Evolutionary conservation across 2,329 filamentous ascomycete species (phyloP).

Genomic region (Paracorniculantispora psalliotae): DNA sequence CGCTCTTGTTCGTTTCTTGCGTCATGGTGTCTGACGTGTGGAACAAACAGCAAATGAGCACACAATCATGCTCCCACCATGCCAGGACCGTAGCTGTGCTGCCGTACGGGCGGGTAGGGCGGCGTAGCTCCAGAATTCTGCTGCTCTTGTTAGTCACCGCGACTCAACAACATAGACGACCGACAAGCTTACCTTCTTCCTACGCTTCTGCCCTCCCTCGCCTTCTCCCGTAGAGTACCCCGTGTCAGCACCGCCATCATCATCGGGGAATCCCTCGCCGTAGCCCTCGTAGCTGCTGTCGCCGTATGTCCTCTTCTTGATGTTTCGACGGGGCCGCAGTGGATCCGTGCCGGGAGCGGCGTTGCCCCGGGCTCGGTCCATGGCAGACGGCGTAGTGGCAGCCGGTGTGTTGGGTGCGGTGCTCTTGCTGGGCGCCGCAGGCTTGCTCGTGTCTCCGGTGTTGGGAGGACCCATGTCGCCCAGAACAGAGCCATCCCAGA

Average conservation of each 20-base stretch:
- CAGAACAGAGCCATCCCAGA: conserved; percentile 55
- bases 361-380: conserved; percentile 35
- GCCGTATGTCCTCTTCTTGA: conserved; percentile 71
- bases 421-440: conserved; percentile 38
- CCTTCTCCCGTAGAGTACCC: conserved; percentile 71
- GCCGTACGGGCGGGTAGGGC: conserved; percentile 40
- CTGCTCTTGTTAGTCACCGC: conserved; percentile 5
- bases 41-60: not conserved
- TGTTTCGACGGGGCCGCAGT: conserved; percentile 56
- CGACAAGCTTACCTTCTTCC: conserved; percentile 54
- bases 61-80: conserved; percentile 51
- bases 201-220: conserved; percentile 60
- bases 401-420: conserved; percentile 51
- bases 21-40: not conserved
- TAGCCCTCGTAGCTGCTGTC: conserved; percentile 73
- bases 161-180: not conserved
- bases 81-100: conserved; percentile 52
- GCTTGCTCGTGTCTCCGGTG: conserved; percentile 33
- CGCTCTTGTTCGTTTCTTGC: not conserved
- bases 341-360: conserved; percentile 39
- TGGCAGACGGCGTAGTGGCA: conserved; percentile 26
- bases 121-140: conserved; percentile 44
- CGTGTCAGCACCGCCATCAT: conserved; percentile 52
- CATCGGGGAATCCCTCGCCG: conserved; percentile 64
- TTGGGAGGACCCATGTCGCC: conserved; percentile 47